Conservation (phyloP, 202 grass and related monocot species). For the Eragrostis tef region DNA sequence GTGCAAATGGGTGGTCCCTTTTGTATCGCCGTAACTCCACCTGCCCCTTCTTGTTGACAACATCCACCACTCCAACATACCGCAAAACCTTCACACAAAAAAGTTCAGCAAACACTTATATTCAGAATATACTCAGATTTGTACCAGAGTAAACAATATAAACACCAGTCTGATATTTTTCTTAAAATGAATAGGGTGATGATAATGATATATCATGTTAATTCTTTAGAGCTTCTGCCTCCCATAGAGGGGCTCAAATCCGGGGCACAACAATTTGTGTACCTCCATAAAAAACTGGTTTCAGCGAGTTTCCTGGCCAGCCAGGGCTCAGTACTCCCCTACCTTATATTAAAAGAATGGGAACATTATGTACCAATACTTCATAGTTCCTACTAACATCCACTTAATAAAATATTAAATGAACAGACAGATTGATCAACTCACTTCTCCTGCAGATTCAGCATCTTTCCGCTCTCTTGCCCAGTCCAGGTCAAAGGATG, state of each 20-base stretch:
- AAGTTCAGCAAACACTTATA: neutral
- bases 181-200: neutral
- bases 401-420: neutral
- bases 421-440: neutral
- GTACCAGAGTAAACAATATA: neutral
- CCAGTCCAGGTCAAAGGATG: constrained; percentile 71
- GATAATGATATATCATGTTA: neutral
- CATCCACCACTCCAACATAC: constrained; percentile 82
- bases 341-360: neutral
- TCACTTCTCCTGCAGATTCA: constrained; percentile 67
- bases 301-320: neutral
- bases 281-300: neutral
- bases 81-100: constrained; percentile 66
- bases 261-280: too few species aligned
- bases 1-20: constrained; percentile 77
- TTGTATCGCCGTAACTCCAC: constrained; percentile 85
- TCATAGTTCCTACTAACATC: neutral
- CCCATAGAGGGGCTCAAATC: neutral
- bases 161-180: neutral
- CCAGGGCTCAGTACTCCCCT: neutral
- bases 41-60: constrained; percentile 56
- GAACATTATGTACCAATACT: neutral
- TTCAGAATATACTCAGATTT: neutral
- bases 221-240: neutral
- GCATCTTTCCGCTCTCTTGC: constrained; percentile 63